phyloP scores from a whole-genome alignment of 306 rosid species.

The Prunus padus region DNA sequence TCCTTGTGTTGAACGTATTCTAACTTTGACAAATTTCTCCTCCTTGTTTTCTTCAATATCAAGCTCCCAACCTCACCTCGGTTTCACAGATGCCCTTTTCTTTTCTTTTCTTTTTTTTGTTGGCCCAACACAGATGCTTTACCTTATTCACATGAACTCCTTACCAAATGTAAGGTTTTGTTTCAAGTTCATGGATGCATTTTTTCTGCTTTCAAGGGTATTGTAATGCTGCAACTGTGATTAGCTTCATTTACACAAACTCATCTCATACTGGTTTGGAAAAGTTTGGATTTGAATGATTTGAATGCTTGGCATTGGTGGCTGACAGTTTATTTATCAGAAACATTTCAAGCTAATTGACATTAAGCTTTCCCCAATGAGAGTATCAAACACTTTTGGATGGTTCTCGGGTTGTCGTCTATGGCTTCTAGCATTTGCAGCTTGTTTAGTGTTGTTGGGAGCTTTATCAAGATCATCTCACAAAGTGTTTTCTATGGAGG shows the following conservation, averaged over 20 bases:
- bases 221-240: neutral
- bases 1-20: slow-evolving; percentile 16
- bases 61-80: neutral
- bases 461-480: slow-evolving; percentile 43
- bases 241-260: too few relatives aligned
- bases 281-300: neutral
- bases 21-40: neutral
- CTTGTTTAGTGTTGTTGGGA: slow-evolving; percentile 35
- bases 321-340: neutral
- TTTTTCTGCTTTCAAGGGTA: neutral
- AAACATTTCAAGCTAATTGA: too few relatives aligned
- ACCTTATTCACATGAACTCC: neutral
- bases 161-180: neutral
- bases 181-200: neutral
- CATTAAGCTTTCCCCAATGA: slow-evolving; percentile 41
- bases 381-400: slow-evolving; percentile 37
- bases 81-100: neutral
- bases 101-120: neutral
- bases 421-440: slow-evolving; percentile 37
- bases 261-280: too few relatives aligned
- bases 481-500: slow-evolving; percentile 25
- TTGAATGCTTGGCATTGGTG: neutral
- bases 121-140: neutral
- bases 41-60: slow-evolving; percentile 13
- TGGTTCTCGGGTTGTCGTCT: slow-evolving; percentile 40